Percentiles rank a stretch among this genome's conserved stretches.
These are phyloP conservation scores for Aspergillus nomiae DNA, from an alignment of 2,329 filamentous ascomycete genomes.

Conservation along the genomic window DNA sequence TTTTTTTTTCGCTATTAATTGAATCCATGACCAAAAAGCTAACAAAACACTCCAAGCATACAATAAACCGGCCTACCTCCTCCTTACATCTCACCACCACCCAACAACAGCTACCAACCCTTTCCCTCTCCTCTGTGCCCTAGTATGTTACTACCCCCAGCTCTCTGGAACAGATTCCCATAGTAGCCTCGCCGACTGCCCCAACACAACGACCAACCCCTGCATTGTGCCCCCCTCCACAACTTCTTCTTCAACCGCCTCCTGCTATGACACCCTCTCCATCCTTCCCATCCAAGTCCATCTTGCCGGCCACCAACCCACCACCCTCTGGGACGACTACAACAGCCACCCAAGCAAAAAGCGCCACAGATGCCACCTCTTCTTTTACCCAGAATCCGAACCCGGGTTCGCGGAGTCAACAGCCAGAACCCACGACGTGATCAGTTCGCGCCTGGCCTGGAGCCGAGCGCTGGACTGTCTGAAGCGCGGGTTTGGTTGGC, in stretches of 20 bases:
- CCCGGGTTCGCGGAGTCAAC: constrained; percentile 69
- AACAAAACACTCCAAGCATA: constrained; percentile 50
- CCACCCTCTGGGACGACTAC: constrained; percentile 33
- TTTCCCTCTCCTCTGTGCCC: constrained; percentile 57
- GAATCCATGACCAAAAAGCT: constrained; percentile 2
- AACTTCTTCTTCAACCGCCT: constrained; percentile 34
- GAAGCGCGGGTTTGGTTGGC: constrained; percentile 57
- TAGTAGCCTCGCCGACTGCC: neutral
- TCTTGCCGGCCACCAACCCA: constrained; percentile 51
- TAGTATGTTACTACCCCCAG: constrained; percentile 61
- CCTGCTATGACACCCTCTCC: constrained; percentile 26
- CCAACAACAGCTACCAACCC: constrained; percentile 54
- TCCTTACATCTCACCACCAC: constrained; percentile 48
- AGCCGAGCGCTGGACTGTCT: constrained; percentile 61
- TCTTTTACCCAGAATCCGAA: constrained; percentile 56
- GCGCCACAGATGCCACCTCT: constrained; percentile 41
- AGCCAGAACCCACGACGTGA: constrained; percentile 61
- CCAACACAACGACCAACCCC: constrained; percentile 31
- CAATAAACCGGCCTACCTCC: constrained; percentile 58
- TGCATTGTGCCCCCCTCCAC: constrained; percentile 25
- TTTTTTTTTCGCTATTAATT: no score
- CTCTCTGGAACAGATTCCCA: neutral
- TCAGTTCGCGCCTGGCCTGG: constrained; percentile 66
- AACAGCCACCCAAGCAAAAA: constrained; percentile 29
- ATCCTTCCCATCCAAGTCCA: constrained; percentile 56